Conservation (phyloP, 805 yeast genomes). For the Kluyveromyces dobzhanskii region DNA sequence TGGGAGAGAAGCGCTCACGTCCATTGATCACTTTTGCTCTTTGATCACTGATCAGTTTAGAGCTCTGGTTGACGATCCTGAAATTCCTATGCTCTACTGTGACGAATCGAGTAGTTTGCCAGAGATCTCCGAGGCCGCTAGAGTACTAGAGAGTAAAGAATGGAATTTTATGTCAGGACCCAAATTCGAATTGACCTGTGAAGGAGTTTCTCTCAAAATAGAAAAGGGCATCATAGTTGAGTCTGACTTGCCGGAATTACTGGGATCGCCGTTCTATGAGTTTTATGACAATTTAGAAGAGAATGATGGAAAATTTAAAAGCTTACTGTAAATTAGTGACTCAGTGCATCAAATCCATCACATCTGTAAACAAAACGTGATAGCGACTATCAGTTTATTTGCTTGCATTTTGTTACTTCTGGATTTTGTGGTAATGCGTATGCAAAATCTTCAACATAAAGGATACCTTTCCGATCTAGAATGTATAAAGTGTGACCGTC, state of each 20-base stretch:
- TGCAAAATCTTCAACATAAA: conserved; percentile 79
- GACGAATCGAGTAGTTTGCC: conserved; percentile 23
- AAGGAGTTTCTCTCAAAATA: conserved; percentile 34
- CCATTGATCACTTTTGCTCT: conserved; percentile 24
- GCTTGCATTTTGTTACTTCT: conserved; percentile 60
- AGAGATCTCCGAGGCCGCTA: conserved; percentile 35
- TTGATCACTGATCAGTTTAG: conserved; percentile 23
- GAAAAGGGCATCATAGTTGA: conserved; percentile 38
- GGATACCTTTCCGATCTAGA: conserved; percentile 73
- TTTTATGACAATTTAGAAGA: conserved; percentile 6
- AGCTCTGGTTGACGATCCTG: conserved; percentile 16
- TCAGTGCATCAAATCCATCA: too few relatives aligned
- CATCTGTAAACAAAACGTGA: too few relatives aligned
- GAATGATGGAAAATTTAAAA: not conserved
- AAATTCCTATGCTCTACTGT: conserved; percentile 22
- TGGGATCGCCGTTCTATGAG: conserved; percentile 15
- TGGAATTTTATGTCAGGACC: conserved; percentile 82
- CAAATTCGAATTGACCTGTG: conserved; percentile 47
- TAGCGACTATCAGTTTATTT: conserved; percentile 33
- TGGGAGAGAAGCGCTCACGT: conserved; percentile 35
- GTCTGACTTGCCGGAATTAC: conserved; percentile 8
- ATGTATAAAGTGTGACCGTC: conserved; percentile 75
- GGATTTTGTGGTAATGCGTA: conserved; percentile 71
- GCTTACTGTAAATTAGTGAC: not conserved
- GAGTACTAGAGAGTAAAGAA: conserved; percentile 46